Base-by-base conservation (phyloP, 805 yeast genomes). In the Saccharomyces paradoxus region DNA sequence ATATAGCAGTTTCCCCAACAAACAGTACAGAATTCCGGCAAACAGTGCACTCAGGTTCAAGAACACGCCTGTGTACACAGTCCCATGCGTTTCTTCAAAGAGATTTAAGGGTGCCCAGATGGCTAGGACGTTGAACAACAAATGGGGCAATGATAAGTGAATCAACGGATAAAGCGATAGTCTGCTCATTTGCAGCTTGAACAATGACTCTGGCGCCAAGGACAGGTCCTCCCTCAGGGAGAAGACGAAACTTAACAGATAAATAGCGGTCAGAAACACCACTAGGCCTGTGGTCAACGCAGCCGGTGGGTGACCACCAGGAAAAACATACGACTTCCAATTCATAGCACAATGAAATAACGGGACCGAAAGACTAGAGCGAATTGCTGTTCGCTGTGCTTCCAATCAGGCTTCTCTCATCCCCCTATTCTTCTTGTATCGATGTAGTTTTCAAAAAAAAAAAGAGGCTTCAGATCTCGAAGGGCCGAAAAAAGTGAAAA, bases 11-110 rank as follows among this genome's bases (percentile, higher is more conserved):
- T 63, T 58, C 1, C 75, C 74, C 4, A 81, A 64, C 7, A 80
- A 27, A 60, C 86, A 78, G 69, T 79, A 85, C 48, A 81, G 78
- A 44, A 88, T 63, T 3, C 86, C 96, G 1, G 92, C 78, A 3
- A 81, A 68, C 1, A 85, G 82, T 1, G 96, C 87, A 50, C 86
- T 69, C 27, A 87, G 64, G 66, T 89, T 89, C 54, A 90, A 73
- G 14, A 89, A 83, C 49, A 90, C 75, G 3, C 95, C 96, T 3
- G 96, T 86, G 68, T 88, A 81, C 2, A 89, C 86, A 0, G 97
- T 89, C 5, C 97, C 97, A 63, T 88, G 85, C 24, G 71, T 66
- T 54, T 77, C 72, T 73, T 89, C 97, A 68, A 84, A 89, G 51
- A 76, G 74, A 12, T 84, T 74, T 62, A 89, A 67, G 22, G 87